Evolutionary conservation across 768 basidiomycete species (phyloP).

Genomic region (Tephrocybe sp.): DNA sequence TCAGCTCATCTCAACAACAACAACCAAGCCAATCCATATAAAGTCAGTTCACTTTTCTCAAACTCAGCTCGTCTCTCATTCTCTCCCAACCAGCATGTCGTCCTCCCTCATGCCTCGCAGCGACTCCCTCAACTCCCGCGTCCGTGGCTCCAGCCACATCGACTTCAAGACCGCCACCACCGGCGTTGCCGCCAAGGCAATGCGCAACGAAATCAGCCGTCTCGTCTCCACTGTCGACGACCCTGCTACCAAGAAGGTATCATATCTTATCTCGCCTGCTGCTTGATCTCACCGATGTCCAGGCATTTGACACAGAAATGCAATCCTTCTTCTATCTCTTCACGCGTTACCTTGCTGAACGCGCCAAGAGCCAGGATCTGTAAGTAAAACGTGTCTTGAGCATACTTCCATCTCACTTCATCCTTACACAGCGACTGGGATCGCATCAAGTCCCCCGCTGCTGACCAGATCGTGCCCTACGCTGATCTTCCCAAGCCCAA

Average conservation of each 20-base stretch:
- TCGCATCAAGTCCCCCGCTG: constrained; percentile 82
- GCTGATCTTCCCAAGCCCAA: constrained; percentile 59
- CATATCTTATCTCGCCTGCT: constrained; percentile 1
- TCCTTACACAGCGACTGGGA: constrained; percentile 71
- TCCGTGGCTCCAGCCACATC: constrained; percentile 78
- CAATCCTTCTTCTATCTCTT: constrained; percentile 95
- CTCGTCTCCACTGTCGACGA: constrained; percentile 89
- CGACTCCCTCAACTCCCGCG: constrained; percentile 71
- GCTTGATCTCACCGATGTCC: constrained; percentile 20
- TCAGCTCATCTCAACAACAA: constrained; percentile 64
- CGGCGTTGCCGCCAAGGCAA: constrained; percentile 90
- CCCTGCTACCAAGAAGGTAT: constrained; percentile 77
- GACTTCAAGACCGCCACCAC: constrained; percentile 99
- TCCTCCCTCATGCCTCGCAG: constrained; percentile 57
- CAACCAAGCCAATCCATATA: constrained; percentile 31
- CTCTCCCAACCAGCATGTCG: constrained; percentile 43
- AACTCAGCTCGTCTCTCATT: constrained; percentile 17
- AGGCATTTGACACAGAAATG: constrained; percentile 96
- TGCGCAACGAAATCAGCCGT: constrained; percentile 96
- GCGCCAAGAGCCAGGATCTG: constrained; percentile 87
- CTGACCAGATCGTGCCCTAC: constrained; percentile 86
- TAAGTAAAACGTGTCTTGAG: constrained; percentile 36
- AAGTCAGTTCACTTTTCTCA: constrained; percentile 29
- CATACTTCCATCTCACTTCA: constrained; percentile 5
- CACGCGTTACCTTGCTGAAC: constrained; percentile 90